Percentiles rank a stretch among this genome's conserved stretches.
phyloP scores from a whole-genome alignment of 1,284 basidiomycete species.

The Cutaneotrichosporon sp. region DNA sequence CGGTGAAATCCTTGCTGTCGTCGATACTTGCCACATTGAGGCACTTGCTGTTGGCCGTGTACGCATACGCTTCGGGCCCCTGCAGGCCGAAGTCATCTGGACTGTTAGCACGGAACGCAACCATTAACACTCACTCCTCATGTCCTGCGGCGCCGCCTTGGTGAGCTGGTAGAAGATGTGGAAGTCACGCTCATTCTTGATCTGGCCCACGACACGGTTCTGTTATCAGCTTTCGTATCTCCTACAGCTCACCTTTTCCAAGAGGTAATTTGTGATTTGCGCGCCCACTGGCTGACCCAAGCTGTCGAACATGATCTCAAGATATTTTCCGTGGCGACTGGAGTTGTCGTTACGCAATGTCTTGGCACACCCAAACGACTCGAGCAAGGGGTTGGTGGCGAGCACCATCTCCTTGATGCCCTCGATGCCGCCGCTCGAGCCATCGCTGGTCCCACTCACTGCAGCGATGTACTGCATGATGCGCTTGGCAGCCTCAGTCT shows the following conservation, averaged over 20 bases:
- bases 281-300: conserved; percentile 93
- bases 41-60: conserved; percentile 89
- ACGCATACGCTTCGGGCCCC: conserved; percentile 92
- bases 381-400: conserved; percentile 94
- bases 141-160: conserved; percentile 83
- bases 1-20: conserved; percentile 80
- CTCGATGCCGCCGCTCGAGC: conserved; percentile 64
- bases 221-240: conserved; percentile 29
- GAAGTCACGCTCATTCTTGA: conserved; percentile 94
- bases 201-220: conserved; percentile 93
- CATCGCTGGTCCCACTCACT: conserved; percentile 74
- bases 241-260: conserved; percentile 69
- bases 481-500: conserved; percentile 95
- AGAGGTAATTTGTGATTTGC: conserved; percentile 96
- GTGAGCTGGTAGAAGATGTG: conserved; percentile 99
- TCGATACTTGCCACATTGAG: conserved; percentile 89
- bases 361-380: conserved; percentile 99
- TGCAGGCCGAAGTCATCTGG: conserved; percentile 93
- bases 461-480: conserved; percentile 99
- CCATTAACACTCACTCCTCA: conserved; percentile 66
- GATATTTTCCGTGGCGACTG: conserved; percentile 97
- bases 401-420: conserved; percentile 99
- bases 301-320: conserved; percentile 98
- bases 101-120: neutral
- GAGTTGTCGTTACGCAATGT: conserved; percentile 98